Base-by-base conservation (phyloP, 495 filamentous ascomycete genomes). In the Viridothelium virens region DNA sequence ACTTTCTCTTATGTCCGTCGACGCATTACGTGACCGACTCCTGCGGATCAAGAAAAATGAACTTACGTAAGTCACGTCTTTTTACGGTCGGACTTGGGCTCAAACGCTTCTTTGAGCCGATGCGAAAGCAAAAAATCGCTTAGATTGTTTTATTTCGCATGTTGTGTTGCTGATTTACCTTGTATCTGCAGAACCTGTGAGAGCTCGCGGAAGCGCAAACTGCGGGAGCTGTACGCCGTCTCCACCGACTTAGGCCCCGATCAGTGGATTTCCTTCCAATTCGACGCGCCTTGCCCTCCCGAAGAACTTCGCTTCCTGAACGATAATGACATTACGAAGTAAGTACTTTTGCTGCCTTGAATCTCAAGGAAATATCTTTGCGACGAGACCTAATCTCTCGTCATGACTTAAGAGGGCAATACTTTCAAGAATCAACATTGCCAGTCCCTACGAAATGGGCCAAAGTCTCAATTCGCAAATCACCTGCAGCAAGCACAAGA, bases 191-290 rank as follows among this genome's bases (percentile, higher is more conserved):
- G 89, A 82, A 84, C 82, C 81, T 87, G 87, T 83, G 82, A 86
- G 80, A 78, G 77, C 78, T 88, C 87, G 79, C 88, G 89, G 73
- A 90, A 91, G 82, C 86, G 88, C 75, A 92, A 92, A 78, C 80
- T 96, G 73, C 86, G 85, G 71, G 88, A 91, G 79, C 83, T 96
- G 71, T 92, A 87, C 79, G 78, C 82, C 66, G 80, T 85, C 75
- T 80, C 83, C 71, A 76, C 81, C 69, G 79, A 77, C 62, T 53
- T 73, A 64, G 63, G 67, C 65, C 48, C 66, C 63, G 56, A 72
- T 68, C 62, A 68, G 73, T 68, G 65, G 79, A 76, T 86, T 85
- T 69, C 75, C 77, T 75, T 77, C 78, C 66, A 69, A 80, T 61
- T 78, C 71, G 84, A 89, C 71, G 77, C 80, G 67, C 81, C 80